Conservation (phyloP, 2,329 filamentous ascomycete genomes). For the Gnomoniopsis smithogilvyi region DNA sequence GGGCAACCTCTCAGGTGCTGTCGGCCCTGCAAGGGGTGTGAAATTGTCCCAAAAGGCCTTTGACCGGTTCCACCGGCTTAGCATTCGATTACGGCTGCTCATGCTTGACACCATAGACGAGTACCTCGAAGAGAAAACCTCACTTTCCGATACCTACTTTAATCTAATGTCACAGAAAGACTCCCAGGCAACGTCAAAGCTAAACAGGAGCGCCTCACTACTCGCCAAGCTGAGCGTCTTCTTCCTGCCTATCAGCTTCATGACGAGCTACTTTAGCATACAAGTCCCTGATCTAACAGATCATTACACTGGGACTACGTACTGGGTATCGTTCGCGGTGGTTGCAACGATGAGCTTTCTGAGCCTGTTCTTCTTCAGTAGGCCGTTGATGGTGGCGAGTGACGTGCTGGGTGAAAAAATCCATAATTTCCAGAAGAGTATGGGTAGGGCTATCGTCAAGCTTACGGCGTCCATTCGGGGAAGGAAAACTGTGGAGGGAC, state of each 20-base stretch:
- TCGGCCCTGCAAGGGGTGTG: slow-evolving; percentile 20
- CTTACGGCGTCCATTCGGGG: background rate
- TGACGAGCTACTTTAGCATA: slow-evolving; percentile 72
- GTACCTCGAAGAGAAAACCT: slow-evolving; percentile 66
- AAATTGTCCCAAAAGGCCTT: slow-evolving; percentile 42
- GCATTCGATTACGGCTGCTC: slow-evolving; percentile 56
- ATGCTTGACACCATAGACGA: slow-evolving; percentile 61
- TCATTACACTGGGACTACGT: slow-evolving; percentile 58
- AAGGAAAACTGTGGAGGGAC: background rate
- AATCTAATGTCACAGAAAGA: slow-evolving; percentile 75
- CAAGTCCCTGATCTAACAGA: slow-evolving; percentile 55
- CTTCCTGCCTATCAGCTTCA: slow-evolving; percentile 71
- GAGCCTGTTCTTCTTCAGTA: slow-evolving; percentile 52
- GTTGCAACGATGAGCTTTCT: slow-evolving; percentile 59
- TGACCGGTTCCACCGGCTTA: slow-evolving; percentile 56
- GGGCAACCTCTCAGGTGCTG: background rate
- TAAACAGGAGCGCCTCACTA: slow-evolving; percentile 69
- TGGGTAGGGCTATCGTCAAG: slow-evolving; percentile 4
- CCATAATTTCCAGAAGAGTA: slow-evolving; percentile 3
- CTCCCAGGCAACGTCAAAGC: slow-evolving; percentile 66
- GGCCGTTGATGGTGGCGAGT: slow-evolving; percentile 42
- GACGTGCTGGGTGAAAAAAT: slow-evolving; percentile 38
- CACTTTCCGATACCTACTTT: slow-evolving; percentile 70
- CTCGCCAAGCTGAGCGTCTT: slow-evolving; percentile 73
- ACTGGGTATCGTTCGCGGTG: slow-evolving; percentile 66